These are phyloP conservation scores for Cystoderma amianthinum DNA, from an alignment of 768 basidiomycete species.

Conservation along the genomic window DNA sequence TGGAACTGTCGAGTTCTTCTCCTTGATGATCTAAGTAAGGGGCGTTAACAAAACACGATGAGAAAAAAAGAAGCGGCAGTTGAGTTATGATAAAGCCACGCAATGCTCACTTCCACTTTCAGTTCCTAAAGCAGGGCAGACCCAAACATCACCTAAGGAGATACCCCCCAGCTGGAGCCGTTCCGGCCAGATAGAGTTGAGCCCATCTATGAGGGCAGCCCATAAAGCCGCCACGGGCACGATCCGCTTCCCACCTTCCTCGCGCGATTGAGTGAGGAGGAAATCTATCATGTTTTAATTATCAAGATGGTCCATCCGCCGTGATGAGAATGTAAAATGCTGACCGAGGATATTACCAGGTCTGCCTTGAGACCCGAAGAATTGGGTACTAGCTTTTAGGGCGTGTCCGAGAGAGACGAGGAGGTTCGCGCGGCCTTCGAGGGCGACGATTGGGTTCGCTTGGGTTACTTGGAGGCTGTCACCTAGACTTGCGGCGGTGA, in stretches of 20 bases:
- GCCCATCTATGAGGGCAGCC: conserved; percentile 72
- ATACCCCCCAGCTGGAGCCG: conserved; percentile 61
- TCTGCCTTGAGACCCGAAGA: conserved; percentile 69
- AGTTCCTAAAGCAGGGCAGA: conserved; percentile 53
- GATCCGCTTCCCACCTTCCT: conserved; percentile 23
- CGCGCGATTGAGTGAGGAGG: no score
- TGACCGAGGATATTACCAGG: conserved; percentile 81
- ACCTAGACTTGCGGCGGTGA: conserved; percentile 56
- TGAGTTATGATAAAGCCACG: no score
- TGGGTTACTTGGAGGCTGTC: conserved; percentile 73
- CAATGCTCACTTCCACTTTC: background rate
- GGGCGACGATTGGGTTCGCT: conserved; percentile 82
- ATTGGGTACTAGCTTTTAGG: conserved; percentile 52
- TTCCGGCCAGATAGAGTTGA: conserved; percentile 87
- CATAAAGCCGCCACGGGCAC: conserved; percentile 77
- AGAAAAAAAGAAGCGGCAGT: no score
- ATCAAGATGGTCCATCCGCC: background rate
- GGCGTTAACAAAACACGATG: no score
- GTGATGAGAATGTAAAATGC: background rate
- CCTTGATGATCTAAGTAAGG: background rate
- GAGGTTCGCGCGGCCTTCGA: conserved; percentile 79
- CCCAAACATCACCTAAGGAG: conserved; percentile 92
- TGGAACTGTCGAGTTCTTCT: conserved; percentile 42
- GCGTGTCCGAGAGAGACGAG: conserved; percentile 70
- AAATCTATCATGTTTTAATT: conserved; percentile 68